phyloP scores from a whole-genome alignment of 2,329 filamentous ascomycete genomes.

The Fusarium sp. region DNA sequence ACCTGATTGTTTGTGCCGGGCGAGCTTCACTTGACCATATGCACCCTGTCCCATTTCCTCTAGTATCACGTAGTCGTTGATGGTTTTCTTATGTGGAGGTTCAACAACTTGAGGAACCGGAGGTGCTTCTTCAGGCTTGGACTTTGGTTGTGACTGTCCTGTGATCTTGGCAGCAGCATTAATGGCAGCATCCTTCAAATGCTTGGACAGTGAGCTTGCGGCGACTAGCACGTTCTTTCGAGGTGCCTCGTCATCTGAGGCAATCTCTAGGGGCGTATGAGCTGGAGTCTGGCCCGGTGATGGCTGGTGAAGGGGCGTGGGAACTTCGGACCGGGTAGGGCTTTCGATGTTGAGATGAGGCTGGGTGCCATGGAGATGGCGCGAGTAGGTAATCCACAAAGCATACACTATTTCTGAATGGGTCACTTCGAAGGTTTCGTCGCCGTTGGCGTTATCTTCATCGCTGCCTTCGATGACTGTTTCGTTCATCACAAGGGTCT shows the following conservation, averaged over 20 bases:
- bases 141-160: slow-evolving; percentile 55
- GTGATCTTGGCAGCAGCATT: slow-evolving; percentile 69
- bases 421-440: slow-evolving; percentile 63
- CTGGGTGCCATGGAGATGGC: slow-evolving; percentile 86
- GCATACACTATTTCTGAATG: slow-evolving; percentile 90
- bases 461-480: slow-evolving; percentile 75
- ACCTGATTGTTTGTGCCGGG: slow-evolving; percentile 83
- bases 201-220: slow-evolving; percentile 66
- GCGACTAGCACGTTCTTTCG: slow-evolving; percentile 59
- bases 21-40: slow-evolving; percentile 97
- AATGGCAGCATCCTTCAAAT: slow-evolving; percentile 70
- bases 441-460: slow-evolving; percentile 64
- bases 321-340: slow-evolving; percentile 72
- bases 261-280: slow-evolving; percentile 70
- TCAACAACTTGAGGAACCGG: slow-evolving; percentile 56
- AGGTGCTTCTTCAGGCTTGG: slow-evolving; percentile 53
- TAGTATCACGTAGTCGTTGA: slow-evolving; percentile 90
- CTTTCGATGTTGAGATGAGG: slow-evolving; percentile 72
- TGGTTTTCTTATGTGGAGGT: slow-evolving; percentile 79
- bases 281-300: slow-evolving; percentile 79
- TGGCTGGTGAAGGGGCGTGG: slow-evolving; percentile 83
- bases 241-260: slow-evolving; percentile 66
- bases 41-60: slow-evolving; percentile 99
- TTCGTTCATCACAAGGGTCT: slow-evolving; percentile 71
- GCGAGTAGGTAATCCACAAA: slow-evolving; percentile 96